phyloP scores from a whole-genome alignment of 805 yeast genomes.

The Candida ulmi region DNA sequence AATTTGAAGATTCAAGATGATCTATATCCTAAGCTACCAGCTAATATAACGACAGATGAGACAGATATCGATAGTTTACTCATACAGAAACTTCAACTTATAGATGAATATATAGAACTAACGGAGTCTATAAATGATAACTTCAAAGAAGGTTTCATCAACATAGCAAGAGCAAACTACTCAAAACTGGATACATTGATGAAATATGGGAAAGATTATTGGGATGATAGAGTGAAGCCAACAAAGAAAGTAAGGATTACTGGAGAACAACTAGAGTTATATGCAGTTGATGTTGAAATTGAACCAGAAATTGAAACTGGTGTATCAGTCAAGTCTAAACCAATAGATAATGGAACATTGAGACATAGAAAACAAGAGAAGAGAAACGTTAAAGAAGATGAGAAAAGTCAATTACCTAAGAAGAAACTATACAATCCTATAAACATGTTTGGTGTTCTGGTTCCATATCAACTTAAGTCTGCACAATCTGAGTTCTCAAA shows the following conservation, averaged over 20 bases:
- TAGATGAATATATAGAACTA: slow-evolving; percentile 10
- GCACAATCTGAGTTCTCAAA: slow-evolving; percentile 33
- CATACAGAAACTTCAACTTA: slow-evolving; percentile 4
- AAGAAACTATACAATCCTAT: slow-evolving; percentile 28
- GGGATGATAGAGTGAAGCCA: slow-evolving; percentile 32
- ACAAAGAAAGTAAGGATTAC: slow-evolving; percentile 8
- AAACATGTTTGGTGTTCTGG: slow-evolving; percentile 43
- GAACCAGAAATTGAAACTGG: too few relatives aligned
- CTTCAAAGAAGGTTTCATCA: slow-evolving; percentile 30
- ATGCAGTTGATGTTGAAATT: neutral
- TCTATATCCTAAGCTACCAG: neutral
- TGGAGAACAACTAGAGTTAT: slow-evolving; percentile 1
- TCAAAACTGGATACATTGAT: slow-evolving; percentile 20
- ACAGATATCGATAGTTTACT: neutral
- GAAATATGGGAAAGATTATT: slow-evolving; percentile 34
- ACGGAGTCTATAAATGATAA: slow-evolving; percentile 2
- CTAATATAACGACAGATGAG: too few relatives aligned
- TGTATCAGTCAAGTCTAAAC: too few relatives aligned
- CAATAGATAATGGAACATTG: neutral
- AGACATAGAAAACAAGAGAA: slow-evolving; percentile 8
- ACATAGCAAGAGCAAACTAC: slow-evolving; percentile 42
- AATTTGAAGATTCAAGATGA: neutral
- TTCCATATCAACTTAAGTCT: slow-evolving; percentile 33
- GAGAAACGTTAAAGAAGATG: neutral
- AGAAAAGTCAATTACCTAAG: neutral